Conservation (phyloP, 306 rosid genomes). For the Rosa rugosa region DNA sequence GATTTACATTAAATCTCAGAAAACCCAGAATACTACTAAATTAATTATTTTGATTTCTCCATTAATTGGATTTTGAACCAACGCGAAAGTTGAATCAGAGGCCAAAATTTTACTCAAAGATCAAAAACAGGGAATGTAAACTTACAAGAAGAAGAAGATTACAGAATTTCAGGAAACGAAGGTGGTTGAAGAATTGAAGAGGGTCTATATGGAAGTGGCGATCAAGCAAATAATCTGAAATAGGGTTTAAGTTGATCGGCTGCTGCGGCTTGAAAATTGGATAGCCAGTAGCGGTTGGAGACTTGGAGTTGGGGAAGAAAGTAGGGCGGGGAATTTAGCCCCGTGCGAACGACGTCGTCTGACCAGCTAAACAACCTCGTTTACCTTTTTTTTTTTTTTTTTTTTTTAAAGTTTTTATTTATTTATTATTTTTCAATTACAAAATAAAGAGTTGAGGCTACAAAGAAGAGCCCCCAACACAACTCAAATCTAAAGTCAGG, state of each 20-base stretch:
- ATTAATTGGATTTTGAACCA: neutral
- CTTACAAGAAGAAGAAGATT: neutral
- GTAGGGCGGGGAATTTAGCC: neutral
- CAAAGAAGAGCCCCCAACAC: no score
- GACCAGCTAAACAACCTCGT: neutral
- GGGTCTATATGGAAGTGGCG: neutral
- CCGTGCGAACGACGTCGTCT: neutral
- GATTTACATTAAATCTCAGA: neutral
- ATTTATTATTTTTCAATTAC: no score
- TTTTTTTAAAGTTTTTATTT: no score
- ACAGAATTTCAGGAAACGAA: neutral
- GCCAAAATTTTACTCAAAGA: neutral
- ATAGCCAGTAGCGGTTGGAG: neutral
- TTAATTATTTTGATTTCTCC: neutral
- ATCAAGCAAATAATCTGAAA: neutral
- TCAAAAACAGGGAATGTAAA: neutral
- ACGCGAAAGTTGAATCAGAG: neutral
- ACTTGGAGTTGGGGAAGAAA: neutral
- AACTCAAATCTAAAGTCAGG: no score
- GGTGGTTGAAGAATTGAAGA: neutral
- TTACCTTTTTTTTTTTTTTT: no score
- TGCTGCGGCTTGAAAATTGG: neutral
- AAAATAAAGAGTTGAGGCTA: no score
- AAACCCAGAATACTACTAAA: neutral
- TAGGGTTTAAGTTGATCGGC: neutral